Conservation (phyloP, 2,329 filamentous ascomycete genomes). For the Ophiostoma tasmaniense region DNA sequence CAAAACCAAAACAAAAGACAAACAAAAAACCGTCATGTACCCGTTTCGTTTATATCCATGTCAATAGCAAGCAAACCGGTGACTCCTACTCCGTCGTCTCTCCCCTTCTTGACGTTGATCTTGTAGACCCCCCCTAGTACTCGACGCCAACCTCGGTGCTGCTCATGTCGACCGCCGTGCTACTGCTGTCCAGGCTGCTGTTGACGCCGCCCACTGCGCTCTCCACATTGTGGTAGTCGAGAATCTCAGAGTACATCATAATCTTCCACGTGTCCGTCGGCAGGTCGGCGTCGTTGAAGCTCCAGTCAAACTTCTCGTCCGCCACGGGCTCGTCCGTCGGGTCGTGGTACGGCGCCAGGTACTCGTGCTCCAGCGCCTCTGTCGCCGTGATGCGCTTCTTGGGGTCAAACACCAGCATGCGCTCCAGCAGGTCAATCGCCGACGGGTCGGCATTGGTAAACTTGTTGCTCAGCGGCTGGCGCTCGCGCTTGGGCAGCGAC, state of each 20-base stretch:
- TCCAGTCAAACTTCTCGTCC: constrained; percentile 99
- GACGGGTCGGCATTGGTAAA: constrained; percentile 83
- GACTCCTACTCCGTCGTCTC: constrained; percentile 1
- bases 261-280: constrained; percentile 99
- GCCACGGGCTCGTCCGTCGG: constrained; percentile 92
- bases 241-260: constrained; percentile 99
- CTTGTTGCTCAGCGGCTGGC: constrained; percentile 76
- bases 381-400: constrained; percentile 85
- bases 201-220: constrained; percentile 15
- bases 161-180: not conserved
- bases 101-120: not conserved
- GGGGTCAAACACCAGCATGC: constrained; percentile 98
- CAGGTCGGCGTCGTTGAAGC: constrained; percentile 95
- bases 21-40: not conserved
- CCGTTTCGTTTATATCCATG: constrained; percentile 8
- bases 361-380: constrained; percentile 81
- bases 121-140: not conserved
- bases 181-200: not conserved
- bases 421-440: constrained; percentile 91
- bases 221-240: constrained; percentile 96
- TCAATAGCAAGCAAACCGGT: not conserved
- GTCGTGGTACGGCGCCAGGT: constrained; percentile 94
- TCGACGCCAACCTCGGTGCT: not conserved
- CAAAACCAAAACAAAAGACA: not conserved
- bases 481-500: constrained; percentile 88